phyloP scores from a whole-genome alignment of 768 basidiomycete species.

The Leccinum fibrillosum region DNA sequence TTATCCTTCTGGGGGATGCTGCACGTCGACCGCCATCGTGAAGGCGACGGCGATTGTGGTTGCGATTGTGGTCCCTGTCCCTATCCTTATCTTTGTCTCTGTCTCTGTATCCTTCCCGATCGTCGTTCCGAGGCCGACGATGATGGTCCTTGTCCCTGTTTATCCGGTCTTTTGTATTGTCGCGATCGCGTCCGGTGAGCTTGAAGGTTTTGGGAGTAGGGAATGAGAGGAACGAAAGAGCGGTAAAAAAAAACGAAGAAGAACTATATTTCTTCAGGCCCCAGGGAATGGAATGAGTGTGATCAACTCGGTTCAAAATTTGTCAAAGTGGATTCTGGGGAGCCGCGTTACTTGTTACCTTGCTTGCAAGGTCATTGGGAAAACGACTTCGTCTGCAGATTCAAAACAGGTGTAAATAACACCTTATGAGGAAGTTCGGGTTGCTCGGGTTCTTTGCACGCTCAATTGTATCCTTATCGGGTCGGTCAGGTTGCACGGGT shows the following conservation, averaged over 20 bases:
- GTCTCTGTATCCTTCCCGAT: conserved; percentile 8
- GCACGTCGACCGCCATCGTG: conserved; percentile 12
- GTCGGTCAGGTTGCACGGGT: no score
- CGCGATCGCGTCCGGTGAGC: conserved; percentile 15
- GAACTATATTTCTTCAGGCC: not conserved
- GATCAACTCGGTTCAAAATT: no score
- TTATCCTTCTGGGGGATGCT: conserved; percentile 10
- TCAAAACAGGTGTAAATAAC: no score
- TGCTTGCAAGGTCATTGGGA: no score
- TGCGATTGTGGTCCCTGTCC: not conserved
- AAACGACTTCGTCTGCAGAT: no score
- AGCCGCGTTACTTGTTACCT: conserved; percentile 3
- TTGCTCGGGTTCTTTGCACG: no score
- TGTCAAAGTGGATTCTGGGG: not conserved
- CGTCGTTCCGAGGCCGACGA: conserved; percentile 6
- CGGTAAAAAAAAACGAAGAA: not conserved
- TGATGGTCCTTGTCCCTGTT: conserved; percentile 8
- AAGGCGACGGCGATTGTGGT: not conserved
- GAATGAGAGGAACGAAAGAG: conserved; percentile 6
- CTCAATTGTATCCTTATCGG: no score
- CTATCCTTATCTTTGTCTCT: not conserved
- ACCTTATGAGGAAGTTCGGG: no score
- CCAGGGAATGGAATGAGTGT: not conserved
- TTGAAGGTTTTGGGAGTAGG: conserved; percentile 18
- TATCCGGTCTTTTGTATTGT: conserved; percentile 6